A percentile compares a stretch with the other conserved stretches of the same genome.
phyloP scores from a whole-genome alignment of 1,284 basidiomycete genomes.

The Marasmius oreades region DNA sequence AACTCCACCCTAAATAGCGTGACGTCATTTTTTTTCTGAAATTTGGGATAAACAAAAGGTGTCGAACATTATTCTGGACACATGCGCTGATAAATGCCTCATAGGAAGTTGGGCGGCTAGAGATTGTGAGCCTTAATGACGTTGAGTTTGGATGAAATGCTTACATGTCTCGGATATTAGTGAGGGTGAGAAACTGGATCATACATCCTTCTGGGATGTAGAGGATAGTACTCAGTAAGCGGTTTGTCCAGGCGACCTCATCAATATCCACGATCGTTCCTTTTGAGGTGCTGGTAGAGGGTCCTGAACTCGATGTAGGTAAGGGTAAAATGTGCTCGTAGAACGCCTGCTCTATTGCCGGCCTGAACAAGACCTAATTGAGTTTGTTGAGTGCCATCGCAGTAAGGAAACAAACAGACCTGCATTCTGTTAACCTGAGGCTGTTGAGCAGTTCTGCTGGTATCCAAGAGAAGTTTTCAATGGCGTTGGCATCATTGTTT shows the following conservation, averaged over 20 bases:
- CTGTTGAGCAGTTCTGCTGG: constrained; percentile 71
- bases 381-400: neutral
- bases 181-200: constrained; percentile 57
- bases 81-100: constrained; percentile 7
- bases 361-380: constrained; percentile 31
- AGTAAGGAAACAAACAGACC: constrained; percentile 35
- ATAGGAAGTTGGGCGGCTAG: constrained; percentile 4
- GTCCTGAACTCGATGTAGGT: constrained; percentile 39
- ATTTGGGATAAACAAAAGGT: neutral
- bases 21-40: neutral
- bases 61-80: constrained; percentile 8
- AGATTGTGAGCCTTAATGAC: neutral
- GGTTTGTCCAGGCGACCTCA: constrained; percentile 84
- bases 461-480: constrained; percentile 91
- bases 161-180: constrained; percentile 57
- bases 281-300: constrained; percentile 43
- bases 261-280: constrained; percentile 48
- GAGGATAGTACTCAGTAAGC: constrained; percentile 73
- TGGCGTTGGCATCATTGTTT: constrained; percentile 70
- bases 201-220: constrained; percentile 63
- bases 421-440: constrained; percentile 50
- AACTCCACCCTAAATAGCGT: constrained; percentile 24
- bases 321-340: constrained; percentile 81
- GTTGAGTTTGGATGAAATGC: constrained; percentile 18
- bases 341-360: constrained; percentile 61